Evolutionary conservation across 2,329 filamentous ascomycete genomes (phyloP).

Genomic region (Colletotrichum trifolii): DNA sequence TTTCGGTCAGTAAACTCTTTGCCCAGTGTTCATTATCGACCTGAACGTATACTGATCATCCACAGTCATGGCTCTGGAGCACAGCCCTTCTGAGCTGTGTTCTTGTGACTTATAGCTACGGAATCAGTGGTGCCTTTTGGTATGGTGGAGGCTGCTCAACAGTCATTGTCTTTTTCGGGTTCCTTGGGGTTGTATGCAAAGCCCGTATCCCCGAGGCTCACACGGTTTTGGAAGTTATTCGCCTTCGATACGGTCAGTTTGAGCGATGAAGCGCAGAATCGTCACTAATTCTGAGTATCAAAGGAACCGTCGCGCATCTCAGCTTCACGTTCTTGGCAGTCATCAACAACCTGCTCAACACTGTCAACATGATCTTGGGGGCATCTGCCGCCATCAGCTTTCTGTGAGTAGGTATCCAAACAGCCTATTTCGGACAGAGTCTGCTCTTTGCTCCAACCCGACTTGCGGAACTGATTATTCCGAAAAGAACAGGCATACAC

Average conservation of each 20-base stretch:
- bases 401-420: constrained; percentile 42
- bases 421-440: too few relatives aligned
- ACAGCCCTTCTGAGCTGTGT: constrained; percentile 62
- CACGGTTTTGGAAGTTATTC: constrained; percentile 63
- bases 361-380: constrained; percentile 64
- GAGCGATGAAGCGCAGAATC: too few relatives aligned
- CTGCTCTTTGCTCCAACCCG: too few relatives aligned
- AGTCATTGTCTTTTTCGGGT: constrained; percentile 66
- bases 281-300: background rate
- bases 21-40: background rate
- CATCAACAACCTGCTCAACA: constrained; percentile 65
- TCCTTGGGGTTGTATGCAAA: constrained; percentile 62
- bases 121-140: constrained; percentile 67
- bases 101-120: constrained; percentile 64
- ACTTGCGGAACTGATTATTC: background rate
- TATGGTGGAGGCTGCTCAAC: constrained; percentile 66
- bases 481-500: constrained; percentile 48
- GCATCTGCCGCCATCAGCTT: constrained; percentile 49
- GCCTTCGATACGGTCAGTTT: constrained; percentile 58
- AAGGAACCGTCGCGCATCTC: constrained; percentile 52
- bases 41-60: background rate
- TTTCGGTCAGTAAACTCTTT: constrained; percentile 46
- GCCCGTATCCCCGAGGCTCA: constrained; percentile 64
- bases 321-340: constrained; percentile 64
- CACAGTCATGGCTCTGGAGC: constrained; percentile 62